Conservation (phyloP, 2,329 filamentous ascomycete genomes). For the Ceratocystiopsis sp. region DNA sequence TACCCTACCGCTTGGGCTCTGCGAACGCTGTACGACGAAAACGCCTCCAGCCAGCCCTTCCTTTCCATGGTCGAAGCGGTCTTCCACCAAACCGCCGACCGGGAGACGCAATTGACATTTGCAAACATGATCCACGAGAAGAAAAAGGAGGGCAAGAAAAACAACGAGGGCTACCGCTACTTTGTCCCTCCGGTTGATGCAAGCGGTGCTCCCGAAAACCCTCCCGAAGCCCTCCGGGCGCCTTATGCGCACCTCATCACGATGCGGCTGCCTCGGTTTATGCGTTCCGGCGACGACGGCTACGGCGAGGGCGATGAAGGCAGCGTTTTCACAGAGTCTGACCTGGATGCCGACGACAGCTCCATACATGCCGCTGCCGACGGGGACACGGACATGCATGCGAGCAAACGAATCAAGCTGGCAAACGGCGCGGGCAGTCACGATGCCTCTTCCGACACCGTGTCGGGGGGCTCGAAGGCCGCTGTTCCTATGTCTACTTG, state of each 20-base stretch:
- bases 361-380: too few relatives aligned
- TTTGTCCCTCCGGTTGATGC: slow-evolving; percentile 34
- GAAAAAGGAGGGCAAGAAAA: slow-evolving; percentile 39
- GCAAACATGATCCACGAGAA: slow-evolving; percentile 30
- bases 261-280: slow-evolving; percentile 19
- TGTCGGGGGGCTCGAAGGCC: too few relatives aligned
- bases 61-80: slow-evolving; percentile 40
- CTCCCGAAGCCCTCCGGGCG: slow-evolving; percentile 28
- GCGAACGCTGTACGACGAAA: slow-evolving; percentile 42
- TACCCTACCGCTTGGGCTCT: slow-evolving; percentile 47
- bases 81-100: slow-evolving; percentile 38
- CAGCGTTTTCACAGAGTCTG: too few relatives aligned
- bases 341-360: too few relatives aligned
- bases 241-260: slow-evolving; percentile 31
- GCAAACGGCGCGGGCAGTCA: slow-evolving; percentile 1
- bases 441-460: too few relatives aligned
- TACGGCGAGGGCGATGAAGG: too few relatives aligned
- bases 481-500: not conserved
- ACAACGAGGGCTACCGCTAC: slow-evolving; percentile 33
- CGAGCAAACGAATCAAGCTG: slow-evolving; percentile 21
- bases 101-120: slow-evolving; percentile 34
- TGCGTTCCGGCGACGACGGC: not conserved
- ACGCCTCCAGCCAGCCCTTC: slow-evolving; percentile 31
- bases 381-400: slow-evolving; percentile 9
- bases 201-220: slow-evolving; percentile 21